These are phyloP conservation scores for Pythium guiyangense DNA, from an alignment of 352 stramenopile genomes.

Conservation along the genomic window DNA sequence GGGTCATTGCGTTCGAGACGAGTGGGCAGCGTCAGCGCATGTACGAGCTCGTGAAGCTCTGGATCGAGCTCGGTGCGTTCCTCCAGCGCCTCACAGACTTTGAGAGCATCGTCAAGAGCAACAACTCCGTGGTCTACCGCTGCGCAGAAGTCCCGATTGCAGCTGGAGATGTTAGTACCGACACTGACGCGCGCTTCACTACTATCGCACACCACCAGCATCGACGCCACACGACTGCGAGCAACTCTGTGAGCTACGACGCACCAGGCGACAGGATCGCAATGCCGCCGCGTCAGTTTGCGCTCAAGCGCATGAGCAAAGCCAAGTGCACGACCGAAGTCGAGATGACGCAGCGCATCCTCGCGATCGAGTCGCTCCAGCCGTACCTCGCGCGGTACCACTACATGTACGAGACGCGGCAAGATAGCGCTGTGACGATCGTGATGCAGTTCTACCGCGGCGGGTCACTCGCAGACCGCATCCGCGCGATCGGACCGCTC, in stretches of 20 bases:
- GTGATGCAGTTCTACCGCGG: constrained; percentile 62
- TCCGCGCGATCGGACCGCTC: constrained; percentile 25
- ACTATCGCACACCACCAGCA: neutral
- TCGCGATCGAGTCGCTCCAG: constrained; percentile 26
- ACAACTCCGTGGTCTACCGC: constrained; percentile 51
- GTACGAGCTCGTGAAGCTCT: constrained; percentile 44
- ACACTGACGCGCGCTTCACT: constrained; percentile 5
- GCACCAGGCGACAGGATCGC: no score
- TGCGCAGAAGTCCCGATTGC: constrained; percentile 23
- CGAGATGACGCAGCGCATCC: constrained; percentile 36
- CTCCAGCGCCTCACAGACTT: constrained; percentile 41
- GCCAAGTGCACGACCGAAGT: constrained; percentile 31
- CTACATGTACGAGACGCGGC: constrained; percentile 54
- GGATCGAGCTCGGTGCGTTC: constrained; percentile 52
- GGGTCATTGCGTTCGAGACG: constrained; percentile 44
- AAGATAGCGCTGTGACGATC: constrained; percentile 41
- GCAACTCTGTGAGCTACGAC: neutral
- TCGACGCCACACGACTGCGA: neutral
- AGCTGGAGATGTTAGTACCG: neutral
- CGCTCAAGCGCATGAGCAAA: constrained; percentile 46
- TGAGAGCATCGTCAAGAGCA: constrained; percentile 40
- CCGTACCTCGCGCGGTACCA: constrained; percentile 48
- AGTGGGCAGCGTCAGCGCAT: constrained; percentile 35
- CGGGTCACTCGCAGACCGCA: constrained; percentile 46
- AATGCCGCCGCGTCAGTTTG: constrained; percentile 16